Conservation (phyloP, 805 yeast species). For the Spencermartinsiella europaea region DNA sequence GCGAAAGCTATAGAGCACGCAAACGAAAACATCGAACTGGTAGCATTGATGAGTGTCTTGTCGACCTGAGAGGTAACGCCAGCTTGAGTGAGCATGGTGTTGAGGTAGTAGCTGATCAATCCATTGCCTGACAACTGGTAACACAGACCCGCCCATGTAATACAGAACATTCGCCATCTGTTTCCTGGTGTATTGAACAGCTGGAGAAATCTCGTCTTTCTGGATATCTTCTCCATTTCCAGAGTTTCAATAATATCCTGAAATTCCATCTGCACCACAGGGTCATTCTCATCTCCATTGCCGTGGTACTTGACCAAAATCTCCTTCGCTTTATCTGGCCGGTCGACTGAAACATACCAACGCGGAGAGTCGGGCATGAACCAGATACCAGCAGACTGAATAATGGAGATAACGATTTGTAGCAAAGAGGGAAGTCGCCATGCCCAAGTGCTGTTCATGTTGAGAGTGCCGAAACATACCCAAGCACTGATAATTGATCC, state of each 20-base stretch:
- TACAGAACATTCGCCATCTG: conserved; percentile 4
- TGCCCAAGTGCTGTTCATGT: conserved; percentile 29
- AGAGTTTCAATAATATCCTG: conserved; percentile 16
- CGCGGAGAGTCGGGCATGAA: conserved; percentile 7
- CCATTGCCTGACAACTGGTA: conserved; percentile 8
- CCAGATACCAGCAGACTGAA: conserved; percentile 34
- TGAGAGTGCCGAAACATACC: conserved; percentile 62
- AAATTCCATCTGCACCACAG: conserved; percentile 11
- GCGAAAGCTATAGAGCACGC: neutral
- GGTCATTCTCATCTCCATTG: conserved; percentile 11
- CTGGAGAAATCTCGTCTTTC: conserved; percentile 13
- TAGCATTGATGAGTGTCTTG: conserved; percentile 11
- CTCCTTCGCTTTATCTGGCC: conserved; percentile 33
- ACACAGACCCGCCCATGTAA: conserved; percentile 3
- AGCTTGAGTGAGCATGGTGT: conserved; percentile 47
- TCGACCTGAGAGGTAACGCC: conserved; percentile 38
- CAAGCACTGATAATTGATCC: conserved; percentile 75
- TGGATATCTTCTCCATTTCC: conserved; percentile 18
- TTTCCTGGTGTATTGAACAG: conserved; percentile 11
- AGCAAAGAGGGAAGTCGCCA: conserved; percentile 73
- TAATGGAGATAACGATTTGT: conserved; percentile 56
- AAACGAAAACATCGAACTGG: conserved; percentile 4
- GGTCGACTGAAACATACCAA: conserved; percentile 5
- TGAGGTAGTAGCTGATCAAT: conserved; percentile 37
- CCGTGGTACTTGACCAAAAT: conserved; percentile 22